Conservation (phyloP, 495 filamentous ascomycete genomes). For the Podospora bellae-mahoneyi region DNA sequence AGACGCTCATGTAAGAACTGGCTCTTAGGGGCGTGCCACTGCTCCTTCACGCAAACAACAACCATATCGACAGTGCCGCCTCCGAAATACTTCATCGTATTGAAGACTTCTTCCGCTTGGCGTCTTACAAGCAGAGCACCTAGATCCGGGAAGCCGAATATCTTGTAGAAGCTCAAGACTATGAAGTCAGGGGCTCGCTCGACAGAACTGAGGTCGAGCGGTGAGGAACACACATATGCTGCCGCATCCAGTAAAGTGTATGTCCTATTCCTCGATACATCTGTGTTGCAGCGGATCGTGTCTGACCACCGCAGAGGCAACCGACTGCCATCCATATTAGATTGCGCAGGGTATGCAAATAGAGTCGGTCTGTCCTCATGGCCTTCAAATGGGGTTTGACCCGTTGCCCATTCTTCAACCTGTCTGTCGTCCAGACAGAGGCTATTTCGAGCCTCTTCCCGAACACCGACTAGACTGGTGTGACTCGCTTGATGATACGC, state of each 20-base stretch:
- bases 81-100: slow-evolving; percentile 74
- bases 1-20: slow-evolving; percentile 72
- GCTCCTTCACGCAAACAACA: slow-evolving; percentile 52
- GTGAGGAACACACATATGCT: slow-evolving; percentile 71
- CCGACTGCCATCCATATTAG: slow-evolving; percentile 87
- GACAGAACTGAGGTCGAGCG: slow-evolving; percentile 64
- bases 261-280: slow-evolving; percentile 23
- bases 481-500: slow-evolving; percentile 81
- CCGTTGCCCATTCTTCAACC: slow-evolving; percentile 64
- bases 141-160: slow-evolving; percentile 92
- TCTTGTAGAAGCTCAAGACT: slow-evolving; percentile 90
- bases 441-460: slow-evolving; percentile 64
- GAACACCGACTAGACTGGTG: slow-evolving; percentile 81
- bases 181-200: slow-evolving; percentile 76
- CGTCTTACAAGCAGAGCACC: slow-evolving; percentile 84
- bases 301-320: slow-evolving; percentile 68
- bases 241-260: slow-evolving; percentile 93
- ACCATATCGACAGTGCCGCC: slow-evolving; percentile 93
- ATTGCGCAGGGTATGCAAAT: slow-evolving; percentile 87
- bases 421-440: slow-evolving; percentile 67
- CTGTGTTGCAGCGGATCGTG: slow-evolving; percentile 41
- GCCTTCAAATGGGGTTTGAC: slow-evolving; percentile 22
- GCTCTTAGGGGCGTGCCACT: slow-evolving; percentile 72
- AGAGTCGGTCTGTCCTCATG: slow-evolving; percentile 39
- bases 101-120: slow-evolving; percentile 58